Conservation (phyloP, 192 early-diverging fungal species). For the Coemansia sp. region DNA sequence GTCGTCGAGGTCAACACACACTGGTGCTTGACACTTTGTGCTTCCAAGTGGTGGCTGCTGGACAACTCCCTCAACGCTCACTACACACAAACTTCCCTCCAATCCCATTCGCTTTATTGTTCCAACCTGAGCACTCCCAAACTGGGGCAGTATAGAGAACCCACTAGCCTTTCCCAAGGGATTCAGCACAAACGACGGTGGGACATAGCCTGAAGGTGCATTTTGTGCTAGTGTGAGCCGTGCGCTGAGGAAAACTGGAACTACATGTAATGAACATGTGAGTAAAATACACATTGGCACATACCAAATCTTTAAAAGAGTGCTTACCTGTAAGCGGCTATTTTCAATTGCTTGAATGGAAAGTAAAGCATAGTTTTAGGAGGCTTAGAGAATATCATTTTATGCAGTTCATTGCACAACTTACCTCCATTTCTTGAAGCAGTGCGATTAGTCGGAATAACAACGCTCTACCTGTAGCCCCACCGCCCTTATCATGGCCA, state of each 20-base stretch:
- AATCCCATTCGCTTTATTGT: slow-evolving; percentile 5
- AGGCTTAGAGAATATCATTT: background rate
- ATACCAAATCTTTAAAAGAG: background rate
- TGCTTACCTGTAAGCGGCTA: slow-evolving; percentile 7
- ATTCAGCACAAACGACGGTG: slow-evolving; percentile 24
- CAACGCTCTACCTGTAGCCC: background rate
- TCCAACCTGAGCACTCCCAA: slow-evolving; percentile 38
- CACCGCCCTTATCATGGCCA: background rate
- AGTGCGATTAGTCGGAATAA: slow-evolving; percentile 23
- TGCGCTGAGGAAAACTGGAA: slow-evolving; percentile 17
- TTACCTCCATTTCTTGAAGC: slow-evolving; percentile 42
- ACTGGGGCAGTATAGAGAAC: slow-evolving; percentile 37
- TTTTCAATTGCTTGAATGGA: background rate
- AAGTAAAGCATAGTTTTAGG: background rate
- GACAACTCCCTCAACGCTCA: slow-evolving; percentile 42
- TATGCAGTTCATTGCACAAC: background rate
- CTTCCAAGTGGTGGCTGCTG: slow-evolving; percentile 37
- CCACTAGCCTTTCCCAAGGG: background rate
- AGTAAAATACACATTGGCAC: background rate
- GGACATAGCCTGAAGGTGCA: slow-evolving; percentile 22
- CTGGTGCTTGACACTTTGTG: slow-evolving; percentile 18
- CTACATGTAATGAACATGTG: background rate
- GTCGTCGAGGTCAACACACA: slow-evolving; percentile 30
- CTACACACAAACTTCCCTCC: slow-evolving; percentile 26
- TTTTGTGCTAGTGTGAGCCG: slow-evolving; percentile 15